Conservation (phyloP, 1,284 basidiomycete genomes). For the Farysia itapuensis region DNA sequence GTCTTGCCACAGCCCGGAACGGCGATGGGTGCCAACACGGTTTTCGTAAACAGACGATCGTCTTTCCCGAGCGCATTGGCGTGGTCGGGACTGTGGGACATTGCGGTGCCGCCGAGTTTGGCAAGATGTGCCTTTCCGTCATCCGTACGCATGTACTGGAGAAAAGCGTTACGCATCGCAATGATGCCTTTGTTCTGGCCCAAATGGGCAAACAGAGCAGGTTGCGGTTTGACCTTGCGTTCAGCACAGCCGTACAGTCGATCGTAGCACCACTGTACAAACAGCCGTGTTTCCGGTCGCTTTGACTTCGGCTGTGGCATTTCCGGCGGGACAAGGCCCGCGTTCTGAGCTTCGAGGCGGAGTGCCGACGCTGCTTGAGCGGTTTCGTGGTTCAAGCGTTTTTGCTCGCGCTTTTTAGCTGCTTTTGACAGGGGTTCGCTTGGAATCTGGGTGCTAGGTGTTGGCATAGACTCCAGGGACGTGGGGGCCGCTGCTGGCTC, state of each 20-base stretch:
- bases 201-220: conserved; percentile 70
- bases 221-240: conserved; percentile 70
- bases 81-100: conserved; percentile 6
- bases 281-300: conserved; percentile 49
- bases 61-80: neutral
- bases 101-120: conserved; percentile 56
- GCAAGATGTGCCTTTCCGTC: conserved; percentile 55
- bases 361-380: conserved; percentile 1
- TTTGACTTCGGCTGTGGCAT: conserved; percentile 35
- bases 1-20: conserved; percentile 97
- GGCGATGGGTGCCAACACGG: conserved; percentile 82
- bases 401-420: conserved; percentile 17
- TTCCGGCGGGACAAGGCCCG: conserved; percentile 23
- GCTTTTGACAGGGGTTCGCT: conserved; percentile 10
- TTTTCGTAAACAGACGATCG: conserved; percentile 68
- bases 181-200: conserved; percentile 79
- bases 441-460: neutral
- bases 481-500: neutral
- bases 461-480: neutral
- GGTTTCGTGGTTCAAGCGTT: conserved; percentile 4
- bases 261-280: conserved; percentile 53
- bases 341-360: conserved; percentile 6
- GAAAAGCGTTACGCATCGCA: conserved; percentile 75
- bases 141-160: conserved; percentile 68
- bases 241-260: conserved; percentile 59